Percentiles rank a stretch among this genome's conserved stretches.
phyloP scores from a whole-genome alignment of 495 filamentous ascomycete genomes.

The Penicillium silybi region DNA sequence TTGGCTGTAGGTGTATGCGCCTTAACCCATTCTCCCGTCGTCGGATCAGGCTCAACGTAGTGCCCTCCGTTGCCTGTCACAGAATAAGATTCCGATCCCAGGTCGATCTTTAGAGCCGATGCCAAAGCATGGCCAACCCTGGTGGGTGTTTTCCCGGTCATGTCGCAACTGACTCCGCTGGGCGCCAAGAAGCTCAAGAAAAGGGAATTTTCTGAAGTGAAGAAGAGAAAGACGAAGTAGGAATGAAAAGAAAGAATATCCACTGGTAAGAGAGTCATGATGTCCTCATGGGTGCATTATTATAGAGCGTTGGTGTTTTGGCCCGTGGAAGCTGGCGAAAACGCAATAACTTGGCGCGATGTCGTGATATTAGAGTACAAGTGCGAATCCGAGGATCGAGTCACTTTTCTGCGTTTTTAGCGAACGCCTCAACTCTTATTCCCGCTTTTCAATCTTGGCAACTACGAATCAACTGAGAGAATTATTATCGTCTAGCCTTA shows the following conservation, averaged over 20 bases:
- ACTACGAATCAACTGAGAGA: no score
- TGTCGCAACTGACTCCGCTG: not conserved
- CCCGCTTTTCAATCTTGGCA: not conserved
- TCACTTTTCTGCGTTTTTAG: not conserved
- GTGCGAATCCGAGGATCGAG: not conserved
- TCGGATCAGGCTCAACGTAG: slow-evolving; percentile 81
- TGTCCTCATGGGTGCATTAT: not conserved
- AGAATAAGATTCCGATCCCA: not conserved
- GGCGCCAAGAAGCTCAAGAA: not conserved
- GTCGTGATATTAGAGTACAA: not conserved
- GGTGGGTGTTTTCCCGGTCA: not conserved
- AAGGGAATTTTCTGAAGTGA: not conserved
- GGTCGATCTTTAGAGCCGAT: not conserved
- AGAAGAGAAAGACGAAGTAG: not conserved
- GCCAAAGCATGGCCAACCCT: not conserved
- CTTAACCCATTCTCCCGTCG: slow-evolving; percentile 9
- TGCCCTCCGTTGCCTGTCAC: not conserved
- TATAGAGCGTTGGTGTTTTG: not conserved
- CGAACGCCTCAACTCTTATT: not conserved
- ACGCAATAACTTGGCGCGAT: not conserved
- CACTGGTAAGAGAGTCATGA: not conserved
- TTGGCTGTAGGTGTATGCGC: not conserved
- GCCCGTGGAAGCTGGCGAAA: not conserved
- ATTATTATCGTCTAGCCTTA: not conserved
- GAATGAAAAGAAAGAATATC: not conserved